Percentiles rank a stretch among this genome's conserved stretches.
phyloP scores from a whole-genome alignment of 2,329 filamentous ascomycete genomes.

The Cryphonectria radicalis region DNA sequence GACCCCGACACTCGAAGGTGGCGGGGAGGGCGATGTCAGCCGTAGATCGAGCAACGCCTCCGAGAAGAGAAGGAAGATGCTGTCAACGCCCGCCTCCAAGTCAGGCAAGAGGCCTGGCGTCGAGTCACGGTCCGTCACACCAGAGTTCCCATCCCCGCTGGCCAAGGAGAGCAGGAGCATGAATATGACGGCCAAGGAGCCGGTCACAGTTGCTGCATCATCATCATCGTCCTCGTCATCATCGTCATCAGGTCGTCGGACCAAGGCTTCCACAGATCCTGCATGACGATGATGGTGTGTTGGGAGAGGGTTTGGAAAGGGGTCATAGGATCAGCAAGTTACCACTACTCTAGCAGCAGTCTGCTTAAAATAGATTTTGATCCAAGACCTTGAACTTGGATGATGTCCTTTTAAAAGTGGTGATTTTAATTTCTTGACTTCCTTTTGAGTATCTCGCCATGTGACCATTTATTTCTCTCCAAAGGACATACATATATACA shows the following conservation, averaged over 20 bases:
- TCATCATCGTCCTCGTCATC: not conserved
- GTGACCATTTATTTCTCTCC: too few relatives aligned
- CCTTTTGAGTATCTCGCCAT: too few relatives aligned
- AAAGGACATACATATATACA: too few relatives aligned
- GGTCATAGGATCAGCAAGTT: not conserved
- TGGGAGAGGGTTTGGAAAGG: not conserved
- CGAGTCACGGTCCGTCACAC: slow-evolving; percentile 58
- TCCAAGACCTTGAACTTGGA: too few relatives aligned
- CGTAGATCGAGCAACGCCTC: slow-evolving; percentile 53
- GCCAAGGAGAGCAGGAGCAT: slow-evolving; percentile 53
- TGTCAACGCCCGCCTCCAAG: slow-evolving; percentile 38
- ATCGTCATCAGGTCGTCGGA: slow-evolving; percentile 7
- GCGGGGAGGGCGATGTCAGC: slow-evolving; percentile 44
- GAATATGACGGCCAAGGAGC: slow-evolving; percentile 26
- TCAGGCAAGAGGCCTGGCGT: slow-evolving; percentile 48
- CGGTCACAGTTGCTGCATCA: not conserved
- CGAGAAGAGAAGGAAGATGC: slow-evolving; percentile 58
- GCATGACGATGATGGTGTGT: slow-evolving; percentile 7
- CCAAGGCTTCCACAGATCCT: slow-evolving; percentile 23
- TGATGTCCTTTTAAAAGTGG: too few relatives aligned
- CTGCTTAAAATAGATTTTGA: slow-evolving; percentile 2
- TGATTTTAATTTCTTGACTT: too few relatives aligned
- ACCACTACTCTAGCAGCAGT: not conserved
- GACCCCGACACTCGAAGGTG: slow-evolving; percentile 51
- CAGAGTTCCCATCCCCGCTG: slow-evolving; percentile 58